Base-by-base conservation (phyloP, 768 basidiomycete genomes). In the Tulasnella calospora region DNA sequence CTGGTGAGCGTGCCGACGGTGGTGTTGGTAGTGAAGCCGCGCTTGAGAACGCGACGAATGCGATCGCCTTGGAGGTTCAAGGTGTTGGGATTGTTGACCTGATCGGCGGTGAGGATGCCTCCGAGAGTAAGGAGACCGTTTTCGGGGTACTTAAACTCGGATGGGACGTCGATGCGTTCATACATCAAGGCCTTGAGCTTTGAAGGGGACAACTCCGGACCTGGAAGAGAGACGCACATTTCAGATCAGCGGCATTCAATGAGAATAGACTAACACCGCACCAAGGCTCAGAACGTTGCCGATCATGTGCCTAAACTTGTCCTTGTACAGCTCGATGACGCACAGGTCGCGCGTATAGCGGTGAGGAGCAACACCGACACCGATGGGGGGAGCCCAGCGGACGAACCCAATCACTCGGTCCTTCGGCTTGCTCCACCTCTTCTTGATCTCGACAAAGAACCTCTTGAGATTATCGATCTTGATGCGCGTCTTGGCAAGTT, bases 351-450 rank as follows among this genome's bases (percentile, higher is more conserved):
- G 47, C 0, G 84, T 86, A 79, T 85, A 86, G 38, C 79, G 35
- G 80, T 85, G 77, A 79, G 85, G 84, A 77, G 81, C 1, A 46
- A 40, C 82, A 74, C 38, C 55, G 81, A 74, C 82, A 80, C 55
- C 79, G 81, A 87, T 83, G 55, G 83, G 81, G 47, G 86, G 86
- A 12, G 86, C 81, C 85, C 85, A 86, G 78, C 82, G 80, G 77
- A 86, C 83, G 77, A 83, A 79, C 27, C 87, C 86, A 79, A 86
- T 84, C 47, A 86, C 82, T 2, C 85, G 85, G 79, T 85, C 76
- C 67, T 82, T 82, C 21, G 70, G 44, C 67, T 84, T 80, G 61
- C 74, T 38, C 86, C 85, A 86, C 2, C 83, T 61, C 81, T 80
- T 84, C 82, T 82, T 82, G 70, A 86, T 78, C 21, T 77, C 80